Evolutionary conservation across 176 grass and related monocot genomes (phyloP).

Genomic region (Avena insularis): DNA sequence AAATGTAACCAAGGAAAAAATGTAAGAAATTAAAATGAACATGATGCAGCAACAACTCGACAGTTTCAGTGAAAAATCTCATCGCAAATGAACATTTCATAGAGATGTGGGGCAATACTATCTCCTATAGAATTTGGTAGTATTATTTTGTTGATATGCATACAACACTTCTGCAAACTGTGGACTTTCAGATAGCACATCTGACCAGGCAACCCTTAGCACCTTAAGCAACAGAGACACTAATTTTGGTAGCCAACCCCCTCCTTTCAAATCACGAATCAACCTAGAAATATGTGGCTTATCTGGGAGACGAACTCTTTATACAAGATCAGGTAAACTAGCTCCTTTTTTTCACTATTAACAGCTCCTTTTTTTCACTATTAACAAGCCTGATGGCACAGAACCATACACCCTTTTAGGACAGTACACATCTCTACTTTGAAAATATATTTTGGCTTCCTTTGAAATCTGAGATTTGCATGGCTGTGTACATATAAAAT

Average conservation of each 20-base stretch:
- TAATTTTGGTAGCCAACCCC: constrained; percentile 12
- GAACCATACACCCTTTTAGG: background rate
- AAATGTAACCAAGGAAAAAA: background rate
- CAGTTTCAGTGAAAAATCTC: background rate
- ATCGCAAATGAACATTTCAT: background rate
- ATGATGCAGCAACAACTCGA: background rate
- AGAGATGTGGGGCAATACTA: background rate
- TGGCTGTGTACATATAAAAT: background rate
- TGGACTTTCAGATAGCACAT: background rate
- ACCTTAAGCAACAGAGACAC: background rate
- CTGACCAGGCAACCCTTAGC: background rate
- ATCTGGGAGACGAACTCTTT: background rate
- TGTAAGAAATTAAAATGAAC: background rate
- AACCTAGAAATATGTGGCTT: background rate
- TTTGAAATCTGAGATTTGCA: background rate
- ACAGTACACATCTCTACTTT: too few species aligned
- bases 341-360: background rate
- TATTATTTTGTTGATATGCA: background rate
- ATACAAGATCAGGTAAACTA: background rate
- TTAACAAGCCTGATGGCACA: background rate
- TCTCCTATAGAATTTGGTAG: background rate
- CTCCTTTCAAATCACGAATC: background rate
- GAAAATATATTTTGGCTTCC: background rate
- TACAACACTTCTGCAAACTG: background rate
- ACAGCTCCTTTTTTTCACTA: background rate